Evolutionary conservation across 345 rosid genomes (phyloP), one percentile per base, ranked within the genome.

Genomic region (Gossypium australe): DNA sequence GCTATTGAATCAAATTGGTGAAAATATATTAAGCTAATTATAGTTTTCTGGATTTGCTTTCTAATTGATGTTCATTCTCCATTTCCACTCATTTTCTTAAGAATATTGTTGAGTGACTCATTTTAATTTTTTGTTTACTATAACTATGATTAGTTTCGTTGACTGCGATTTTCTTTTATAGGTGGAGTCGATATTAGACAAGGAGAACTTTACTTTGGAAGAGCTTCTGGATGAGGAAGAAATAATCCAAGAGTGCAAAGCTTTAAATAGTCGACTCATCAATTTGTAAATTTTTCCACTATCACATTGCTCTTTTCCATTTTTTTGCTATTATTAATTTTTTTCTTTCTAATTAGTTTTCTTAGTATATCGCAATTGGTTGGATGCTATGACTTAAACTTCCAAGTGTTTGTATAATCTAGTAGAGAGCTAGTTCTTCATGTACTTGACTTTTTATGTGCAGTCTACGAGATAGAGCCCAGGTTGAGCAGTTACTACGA

Each of bases 201-300:
- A 88, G 82, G 99, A 90, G 68, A 88, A 85, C 82, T 96, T 87
- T 83, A 84, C 97, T 0, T 85, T 96, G 92, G 99, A 92, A 72
- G 98, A 93, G 90, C 97, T 96, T 82, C 83, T 96, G 77, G 98
- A 96, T 44, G 99, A 96, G 86, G 99, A 96, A 89, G 99, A 96
- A 80, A 90, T 93, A 80, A 93, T 96, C 73, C 99, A 96, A 85
- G 99, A 96, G 79, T 96, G 99, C 98, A 96, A 93, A 85, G 98
- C 93, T 60, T 84, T 96, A 78, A 96, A 96, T 82, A 90, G 93
- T 74, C 97, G 99, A 29, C 98, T 96, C 44, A 93, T 96, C 20
- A 90, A 92, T 71, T 96, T 93, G 99, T 96, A 92, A 84, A 62
- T 76, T 29, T 29, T 11, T 4, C 61, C 9, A 14, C 57, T 25